Conservation (phyloP, 2,329 filamentous ascomycete species). For the Neofusicoccum kwambonambiense region DNA sequence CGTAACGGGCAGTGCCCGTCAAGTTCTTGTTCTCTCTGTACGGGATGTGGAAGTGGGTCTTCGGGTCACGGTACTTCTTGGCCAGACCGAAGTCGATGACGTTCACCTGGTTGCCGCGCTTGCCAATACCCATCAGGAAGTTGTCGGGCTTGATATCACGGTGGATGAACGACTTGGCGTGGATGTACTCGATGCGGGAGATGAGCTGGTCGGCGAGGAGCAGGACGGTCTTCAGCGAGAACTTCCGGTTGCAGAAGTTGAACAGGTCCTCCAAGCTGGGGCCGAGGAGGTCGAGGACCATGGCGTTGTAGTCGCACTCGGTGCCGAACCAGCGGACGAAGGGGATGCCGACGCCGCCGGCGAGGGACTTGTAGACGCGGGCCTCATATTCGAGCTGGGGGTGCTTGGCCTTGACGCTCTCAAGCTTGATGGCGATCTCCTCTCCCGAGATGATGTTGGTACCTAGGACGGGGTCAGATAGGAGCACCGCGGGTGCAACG, state of each 20-base stretch:
- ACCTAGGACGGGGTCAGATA: constrained; percentile 49
- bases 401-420: constrained; percentile 99
- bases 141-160: constrained; percentile 99
- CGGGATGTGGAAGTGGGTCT: constrained; percentile 99
- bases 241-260: constrained; percentile 99
- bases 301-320: constrained; percentile 99
- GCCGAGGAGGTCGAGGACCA: constrained; percentile 96
- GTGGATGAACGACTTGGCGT: constrained; percentile 99
- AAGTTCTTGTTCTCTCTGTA: constrained; percentile 99
- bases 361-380: constrained; percentile 84
- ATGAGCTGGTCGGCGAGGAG: constrained; percentile 97
- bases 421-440: constrained; percentile 99
- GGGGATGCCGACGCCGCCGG: constrained; percentile 94
- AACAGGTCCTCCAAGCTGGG: constrained; percentile 96
- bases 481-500: not conserved
- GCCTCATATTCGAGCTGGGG: constrained; percentile 98
- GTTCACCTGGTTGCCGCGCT: constrained; percentile 98
- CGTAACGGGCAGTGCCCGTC: constrained; percentile 97
- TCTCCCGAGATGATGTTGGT: constrained; percentile 99
- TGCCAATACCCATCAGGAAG: constrained; percentile 98
- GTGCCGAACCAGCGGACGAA: constrained; percentile 99
- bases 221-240: constrained; percentile 96
- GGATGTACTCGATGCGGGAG: constrained; percentile 98
- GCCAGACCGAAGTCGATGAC: constrained; percentile 98
- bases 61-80: constrained; percentile 99